Base-by-base conservation (phyloP, 371 early-diverging fungal species). In the Apophysomyces trapeziformis region DNA sequence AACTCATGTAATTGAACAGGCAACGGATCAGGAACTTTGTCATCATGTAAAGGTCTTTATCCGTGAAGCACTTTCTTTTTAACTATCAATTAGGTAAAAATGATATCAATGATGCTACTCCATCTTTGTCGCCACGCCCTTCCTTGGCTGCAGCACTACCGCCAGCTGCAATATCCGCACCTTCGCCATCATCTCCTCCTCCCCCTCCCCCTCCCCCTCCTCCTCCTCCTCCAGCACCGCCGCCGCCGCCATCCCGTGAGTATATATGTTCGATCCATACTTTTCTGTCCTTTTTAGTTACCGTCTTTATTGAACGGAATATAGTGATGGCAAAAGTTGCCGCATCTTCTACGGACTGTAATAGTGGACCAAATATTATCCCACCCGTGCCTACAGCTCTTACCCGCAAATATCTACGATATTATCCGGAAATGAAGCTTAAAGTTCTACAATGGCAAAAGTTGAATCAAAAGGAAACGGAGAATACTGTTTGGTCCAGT, bases 171-270 rank as follows among this genome's bases (percentile, higher is more conserved):
- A 14, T 56, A 36, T 46, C 58, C 37, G 14, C 60, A 7, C 60
- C 66, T 13, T 45, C 57, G 4, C 45, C 47, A 5, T 32, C 63
- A 36, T 54, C 39, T 5, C 63, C 63, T 8, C 63, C 63, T 35
- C 63, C 63, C 35, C 63, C 63, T 9, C 63, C 63, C 38, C 63
- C 63, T 47, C 63, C 63, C 3, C 63, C 63, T 47, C 63, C 50
- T 0, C 54, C 54, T 6, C 56, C 63, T 5, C 16, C 46, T 45
- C 46, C 46, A 45, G n/a, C 13, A 45, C 16, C 46, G 2, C 46
- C 46, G 2, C 46, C 46, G 46, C 46, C 16, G 8, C 46, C 46
- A 13, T 18, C 16, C 9, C 46, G 32, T 26, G 32, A 26, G 32
- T 26, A 26, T 26, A 26, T 26, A 26, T 26, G 32, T 26, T 2